These are phyloP conservation scores for Penicillium dipodomyicola DNA, from an alignment of 495 filamentous ascomycete genomes.

Conservation along the genomic window DNA sequence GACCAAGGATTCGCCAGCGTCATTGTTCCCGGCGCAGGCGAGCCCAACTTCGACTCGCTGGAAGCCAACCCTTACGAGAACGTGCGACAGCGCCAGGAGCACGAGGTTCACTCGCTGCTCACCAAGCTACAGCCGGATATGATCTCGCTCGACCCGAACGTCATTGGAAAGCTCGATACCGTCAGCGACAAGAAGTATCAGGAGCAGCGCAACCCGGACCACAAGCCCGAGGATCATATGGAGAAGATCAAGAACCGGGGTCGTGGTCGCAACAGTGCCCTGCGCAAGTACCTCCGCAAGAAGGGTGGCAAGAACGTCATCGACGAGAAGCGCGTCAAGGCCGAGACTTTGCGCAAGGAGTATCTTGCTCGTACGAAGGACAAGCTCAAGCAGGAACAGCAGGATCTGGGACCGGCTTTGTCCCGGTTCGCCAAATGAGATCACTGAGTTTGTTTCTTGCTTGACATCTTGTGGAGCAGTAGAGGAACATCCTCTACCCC, in stretches of 20 bases:
- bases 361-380: constrained; percentile 61
- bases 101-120: constrained; percentile 82
- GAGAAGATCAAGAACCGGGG: constrained; percentile 72
- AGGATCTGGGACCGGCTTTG: constrained; percentile 69
- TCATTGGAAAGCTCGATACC: constrained; percentile 81
- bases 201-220: constrained; percentile 72
- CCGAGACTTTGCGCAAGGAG: constrained; percentile 65
- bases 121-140: constrained; percentile 96
- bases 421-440: constrained; percentile 60
- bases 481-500: constrained; percentile 5
- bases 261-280: constrained; percentile 84
- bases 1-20: constrained; percentile 83
- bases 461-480: constrained; percentile 17
- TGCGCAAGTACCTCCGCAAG: constrained; percentile 86
- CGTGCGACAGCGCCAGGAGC: constrained; percentile 85
- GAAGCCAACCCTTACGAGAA: constrained; percentile 98
- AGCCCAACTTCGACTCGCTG: constrained; percentile 92
- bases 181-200: constrained; percentile 68
- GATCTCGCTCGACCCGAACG: constrained; percentile 91
- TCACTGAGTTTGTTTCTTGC: constrained; percentile 25
- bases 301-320: constrained; percentile 86
- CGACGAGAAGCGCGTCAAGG: constrained; percentile 75
- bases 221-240: constrained; percentile 64
- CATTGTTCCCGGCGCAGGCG: constrained; percentile 88
- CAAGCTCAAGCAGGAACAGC: constrained; percentile 57